Evolutionary conservation across 352 stramenopile species (phyloP), one percentile per base, ranked within the genome.

Genomic region (Blastocystis sp.): DNA sequence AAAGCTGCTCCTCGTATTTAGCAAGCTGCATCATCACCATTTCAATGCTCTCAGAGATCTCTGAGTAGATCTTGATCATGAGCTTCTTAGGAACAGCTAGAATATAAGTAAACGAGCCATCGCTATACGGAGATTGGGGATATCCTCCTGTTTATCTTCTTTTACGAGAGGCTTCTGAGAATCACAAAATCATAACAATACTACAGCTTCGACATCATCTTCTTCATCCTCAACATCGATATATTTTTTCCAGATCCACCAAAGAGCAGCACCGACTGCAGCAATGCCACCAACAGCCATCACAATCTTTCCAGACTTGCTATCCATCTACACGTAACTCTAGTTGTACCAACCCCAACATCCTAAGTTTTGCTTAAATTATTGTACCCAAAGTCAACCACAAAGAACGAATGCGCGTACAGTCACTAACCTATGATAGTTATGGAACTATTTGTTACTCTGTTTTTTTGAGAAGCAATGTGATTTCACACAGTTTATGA

Each of bases 21-120:
- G n/a, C 39, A 23, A 84, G 73, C 73, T 84, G 73, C 20, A 84
- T 39, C 73, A 84, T 84, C 26, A 84, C 56, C 73, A 84, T 68
- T 43, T 84, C 73, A 45, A 84, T 68, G 26, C 73, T 68, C 50
- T 84, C 73, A 41, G 73, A 84, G 20, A 84, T 84, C 26, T 84
- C 73, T 9, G n/a, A 54, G 53, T 66, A 84, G 45, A 84, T 68
- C 73, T 84, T 84, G 47, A 84, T 84, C 73, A 84, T 84, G 7
- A 23, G n/a, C 53, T 84, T 68, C 73, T 84, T 84, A 37, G 73
- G 53, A 55, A 84, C 53, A n/a, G 73, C 73, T 84, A 84, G 15
- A 34, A 23, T 15, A 64, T 39, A 69, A 29, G 11, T 15, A 39
- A 66, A 6, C 7, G 6, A 41, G 9, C n/a, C 29, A 59, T 13